Evolutionary conservation across 2,329 filamentous ascomycete genomes (phyloP), one percentile per base, ranked within the genome.

Genomic region (Rosellinia necatrix): DNA sequence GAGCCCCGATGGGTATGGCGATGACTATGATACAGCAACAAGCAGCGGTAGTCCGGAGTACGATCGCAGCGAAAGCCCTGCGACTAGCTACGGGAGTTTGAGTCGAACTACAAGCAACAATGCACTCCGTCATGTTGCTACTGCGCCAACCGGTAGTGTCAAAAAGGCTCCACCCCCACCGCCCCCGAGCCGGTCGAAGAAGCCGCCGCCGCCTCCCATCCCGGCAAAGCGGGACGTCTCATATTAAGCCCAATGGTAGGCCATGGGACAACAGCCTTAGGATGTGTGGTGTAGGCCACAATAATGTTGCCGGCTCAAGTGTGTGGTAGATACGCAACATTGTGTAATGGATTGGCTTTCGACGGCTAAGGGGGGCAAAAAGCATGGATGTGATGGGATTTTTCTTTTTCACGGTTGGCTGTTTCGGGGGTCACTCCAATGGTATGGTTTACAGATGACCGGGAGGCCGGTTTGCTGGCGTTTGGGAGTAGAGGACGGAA

Each of bases 31-130:
- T 51, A 81, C 76, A 8, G 71, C 71, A 6, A 81, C 78, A 61
- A 78, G 77, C 58, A 78, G 79, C 58, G 78, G 76, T 34, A 83
- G 80, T 30, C 79, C 79, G 0, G 77, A 81, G 50, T 80, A 76
- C 17, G 77, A 81, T 41, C 77, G 78, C 51, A 79, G 78, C 64
- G 73, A 80, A 53, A 84, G 81, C 62, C 81, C 82, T 0, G 78
- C 81, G 2, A 84, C 81, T 1, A 84, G 81, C 68, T 78, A 81
- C 53, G 80, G 78, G 56, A 83, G 81, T 66, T 65, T 82, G 41
- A 82, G 75, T 61, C 74, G 77, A 41, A 81, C 74, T 51, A 71
- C 76, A 8, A 77, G 74, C 60, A 73, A 74, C 54, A 70, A 48
- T 13, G 68, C 64, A 32, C 67, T 57, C 38, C 61, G 65, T 17